Percentiles rank a stretch among this genome's conserved stretches.
phyloP scores from a whole-genome alignment of 768 basidiomycete genomes.

The Tephrocybe sp. region DNA sequence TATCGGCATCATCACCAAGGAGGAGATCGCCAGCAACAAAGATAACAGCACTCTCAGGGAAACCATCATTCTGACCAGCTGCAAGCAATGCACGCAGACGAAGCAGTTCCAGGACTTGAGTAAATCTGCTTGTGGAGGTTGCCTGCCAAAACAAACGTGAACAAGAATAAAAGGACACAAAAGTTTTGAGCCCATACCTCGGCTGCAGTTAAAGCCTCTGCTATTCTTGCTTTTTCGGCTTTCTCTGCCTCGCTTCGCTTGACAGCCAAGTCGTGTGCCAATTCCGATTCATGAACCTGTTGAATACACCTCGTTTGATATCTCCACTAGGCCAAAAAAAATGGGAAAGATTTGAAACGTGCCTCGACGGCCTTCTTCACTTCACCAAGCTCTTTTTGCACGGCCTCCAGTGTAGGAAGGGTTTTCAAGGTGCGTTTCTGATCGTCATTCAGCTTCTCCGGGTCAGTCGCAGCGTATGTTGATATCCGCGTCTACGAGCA shows the following conservation, averaged over 20 bases:
- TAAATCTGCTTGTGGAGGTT: constrained; percentile 38
- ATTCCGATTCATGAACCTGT: constrained; percentile 64
- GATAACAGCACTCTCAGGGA: constrained; percentile 53
- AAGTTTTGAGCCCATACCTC: constrained; percentile 42
- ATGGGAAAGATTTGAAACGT: constrained; percentile 12
- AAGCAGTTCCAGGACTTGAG: constrained; percentile 55
- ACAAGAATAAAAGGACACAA: not conserved
- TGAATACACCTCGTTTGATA: constrained; percentile 6
- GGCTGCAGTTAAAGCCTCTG: constrained; percentile 53
- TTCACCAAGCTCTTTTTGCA: constrained; percentile 79
- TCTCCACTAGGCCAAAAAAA: not conserved
- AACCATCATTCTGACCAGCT: constrained; percentile 40
- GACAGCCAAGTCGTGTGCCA: constrained; percentile 49
- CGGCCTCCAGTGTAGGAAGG: constrained; percentile 73
- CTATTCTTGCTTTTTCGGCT: constrained; percentile 51
- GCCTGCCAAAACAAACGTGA: constrained; percentile 32
- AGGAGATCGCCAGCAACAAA: constrained; percentile 52
- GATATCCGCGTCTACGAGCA: constrained; percentile 63
- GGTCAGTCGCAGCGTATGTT: constrained; percentile 62
- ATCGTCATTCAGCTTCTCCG: constrained; percentile 82
- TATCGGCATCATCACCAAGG: constrained; percentile 50
- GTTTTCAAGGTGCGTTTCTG: constrained; percentile 73
- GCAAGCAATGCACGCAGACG: constrained; percentile 53
- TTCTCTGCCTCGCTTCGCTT: constrained; percentile 58
- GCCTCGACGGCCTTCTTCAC: constrained; percentile 86